Conservation (phyloP, 257 asterid species). For the Buddleja alternifolia region DNA sequence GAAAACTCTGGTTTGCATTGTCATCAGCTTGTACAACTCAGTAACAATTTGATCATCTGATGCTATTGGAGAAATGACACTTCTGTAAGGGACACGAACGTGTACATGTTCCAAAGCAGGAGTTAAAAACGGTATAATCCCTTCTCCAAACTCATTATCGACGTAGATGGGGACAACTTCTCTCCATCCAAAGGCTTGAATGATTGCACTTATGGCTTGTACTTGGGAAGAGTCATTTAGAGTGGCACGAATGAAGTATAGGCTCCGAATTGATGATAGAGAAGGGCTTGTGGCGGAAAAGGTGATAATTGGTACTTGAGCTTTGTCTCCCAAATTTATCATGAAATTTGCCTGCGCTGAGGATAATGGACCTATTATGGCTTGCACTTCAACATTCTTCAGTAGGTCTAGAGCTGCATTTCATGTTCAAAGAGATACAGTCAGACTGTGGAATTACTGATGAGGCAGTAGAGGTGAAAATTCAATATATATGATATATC, state of each 20-base stretch:
- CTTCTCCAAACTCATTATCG: constrained; percentile 57
- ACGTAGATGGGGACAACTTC: constrained; percentile 50
- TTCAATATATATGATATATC: too few species aligned
- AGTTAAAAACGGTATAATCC: constrained; percentile 47
- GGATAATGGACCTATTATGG: constrained; percentile 60
- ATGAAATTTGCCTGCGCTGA: constrained; percentile 56
- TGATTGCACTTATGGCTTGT: constrained; percentile 40
- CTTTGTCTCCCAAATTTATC: constrained; percentile 52
- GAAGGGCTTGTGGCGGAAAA: constrained; percentile 65
- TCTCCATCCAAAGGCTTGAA: constrained; percentile 55
- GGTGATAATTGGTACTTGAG: constrained; percentile 60
- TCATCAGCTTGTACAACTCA: constrained; percentile 53
- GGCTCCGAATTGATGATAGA: constrained; percentile 38
- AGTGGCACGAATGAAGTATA: constrained; percentile 53
- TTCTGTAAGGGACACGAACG: constrained; percentile 46
- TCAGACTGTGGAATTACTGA: neutral
- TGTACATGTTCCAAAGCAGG: constrained; percentile 45
- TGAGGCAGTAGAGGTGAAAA: neutral
- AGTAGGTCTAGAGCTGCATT: constrained; percentile 60
- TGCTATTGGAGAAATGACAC: constrained; percentile 42
- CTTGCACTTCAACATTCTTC: constrained; percentile 60
- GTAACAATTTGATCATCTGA: constrained; percentile 42
- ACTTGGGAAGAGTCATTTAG: constrained; percentile 55
- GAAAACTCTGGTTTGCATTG: constrained; percentile 59
- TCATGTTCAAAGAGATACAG: neutral